These are phyloP conservation scores for Mycena rosella DNA, from an alignment of 768 basidiomycete genomes.

Conservation along the genomic window DNA sequence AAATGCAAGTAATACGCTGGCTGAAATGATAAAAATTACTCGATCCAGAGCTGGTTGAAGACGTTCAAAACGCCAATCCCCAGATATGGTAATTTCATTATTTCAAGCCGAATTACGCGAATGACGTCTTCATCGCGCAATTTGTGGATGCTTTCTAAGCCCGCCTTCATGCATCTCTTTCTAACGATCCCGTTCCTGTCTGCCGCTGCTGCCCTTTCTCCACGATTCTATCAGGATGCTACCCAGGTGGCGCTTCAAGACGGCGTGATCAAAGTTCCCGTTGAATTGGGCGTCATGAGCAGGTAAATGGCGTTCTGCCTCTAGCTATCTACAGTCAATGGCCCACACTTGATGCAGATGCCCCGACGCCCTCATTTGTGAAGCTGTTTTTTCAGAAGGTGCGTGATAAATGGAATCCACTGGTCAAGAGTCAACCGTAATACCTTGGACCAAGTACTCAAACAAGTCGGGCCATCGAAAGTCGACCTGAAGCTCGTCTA, in stretches of 20 bases:
- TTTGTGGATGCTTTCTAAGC: neutral
- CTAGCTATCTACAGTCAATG: too few relatives aligned
- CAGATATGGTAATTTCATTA: neutral
- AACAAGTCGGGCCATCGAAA: conserved; percentile 70
- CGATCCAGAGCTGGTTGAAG: too few relatives aligned
- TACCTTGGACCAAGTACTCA: conserved; percentile 78
- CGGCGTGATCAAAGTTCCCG: conserved; percentile 55
- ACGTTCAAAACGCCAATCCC: neutral
- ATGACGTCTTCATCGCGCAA: conserved; percentile 2
- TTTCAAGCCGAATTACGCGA: conserved; percentile 20
- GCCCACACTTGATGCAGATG: conserved; percentile 46
- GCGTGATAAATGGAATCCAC: too few relatives aligned
- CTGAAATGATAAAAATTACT: too few relatives aligned
- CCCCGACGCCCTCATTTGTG: conserved; percentile 88
- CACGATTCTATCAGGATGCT: neutral
- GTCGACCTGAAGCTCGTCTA: conserved; percentile 79
- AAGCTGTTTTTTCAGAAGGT: conserved; percentile 81
- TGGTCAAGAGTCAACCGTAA: too few relatives aligned
- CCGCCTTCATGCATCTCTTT: conserved; percentile 5
- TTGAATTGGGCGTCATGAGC: conserved; percentile 67
- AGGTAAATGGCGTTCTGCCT: conserved; percentile 31
- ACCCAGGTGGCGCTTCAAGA: conserved; percentile 5
- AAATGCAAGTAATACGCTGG: neutral
- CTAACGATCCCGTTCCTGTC: neutral
- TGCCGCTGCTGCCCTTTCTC: neutral